These are phyloP conservation scores for Botrytis sinoallii DNA, from an alignment of 2,329 filamentous ascomycete species.

Conservation along the genomic window DNA sequence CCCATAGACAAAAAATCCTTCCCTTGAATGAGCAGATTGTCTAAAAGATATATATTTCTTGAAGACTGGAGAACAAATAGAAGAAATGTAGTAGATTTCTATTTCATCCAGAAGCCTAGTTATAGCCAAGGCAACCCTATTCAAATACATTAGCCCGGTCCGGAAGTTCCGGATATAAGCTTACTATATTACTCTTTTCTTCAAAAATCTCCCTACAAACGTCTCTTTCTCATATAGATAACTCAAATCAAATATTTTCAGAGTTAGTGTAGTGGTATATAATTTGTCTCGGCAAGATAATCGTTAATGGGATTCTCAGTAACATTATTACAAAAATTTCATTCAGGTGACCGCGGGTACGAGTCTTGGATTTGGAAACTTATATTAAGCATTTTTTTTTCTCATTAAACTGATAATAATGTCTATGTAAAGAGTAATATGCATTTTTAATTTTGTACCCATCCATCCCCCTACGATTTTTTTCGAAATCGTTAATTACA, in stretches of 20 bases:
- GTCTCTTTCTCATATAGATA: background rate
- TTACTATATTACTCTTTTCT: background rate
- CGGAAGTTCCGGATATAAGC: background rate
- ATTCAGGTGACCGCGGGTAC: background rate
- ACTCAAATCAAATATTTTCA: background rate
- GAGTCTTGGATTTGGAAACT: background rate
- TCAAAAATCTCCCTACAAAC: rapidly evolving
- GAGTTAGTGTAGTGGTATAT: background rate
- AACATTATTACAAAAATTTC: rapidly evolving
- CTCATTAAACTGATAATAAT: background rate
- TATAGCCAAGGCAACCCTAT: background rate
- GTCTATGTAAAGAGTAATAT: background rate
- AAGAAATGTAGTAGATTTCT: background rate
- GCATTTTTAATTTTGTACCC: background rate
- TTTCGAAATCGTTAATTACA: background rate
- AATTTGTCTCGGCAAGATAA: background rate
- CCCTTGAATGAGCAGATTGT: no score
- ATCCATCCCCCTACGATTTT: background rate
- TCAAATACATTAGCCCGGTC: background rate
- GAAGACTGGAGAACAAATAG: background rate
- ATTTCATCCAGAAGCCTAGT: background rate
- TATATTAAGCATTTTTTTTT: background rate
- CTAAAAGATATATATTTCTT: background rate
- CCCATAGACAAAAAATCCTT: background rate
- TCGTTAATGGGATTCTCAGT: background rate